Base-by-base conservation (phyloP, 129 eudicot genomes). In the Tanacetum coccineum region DNA sequence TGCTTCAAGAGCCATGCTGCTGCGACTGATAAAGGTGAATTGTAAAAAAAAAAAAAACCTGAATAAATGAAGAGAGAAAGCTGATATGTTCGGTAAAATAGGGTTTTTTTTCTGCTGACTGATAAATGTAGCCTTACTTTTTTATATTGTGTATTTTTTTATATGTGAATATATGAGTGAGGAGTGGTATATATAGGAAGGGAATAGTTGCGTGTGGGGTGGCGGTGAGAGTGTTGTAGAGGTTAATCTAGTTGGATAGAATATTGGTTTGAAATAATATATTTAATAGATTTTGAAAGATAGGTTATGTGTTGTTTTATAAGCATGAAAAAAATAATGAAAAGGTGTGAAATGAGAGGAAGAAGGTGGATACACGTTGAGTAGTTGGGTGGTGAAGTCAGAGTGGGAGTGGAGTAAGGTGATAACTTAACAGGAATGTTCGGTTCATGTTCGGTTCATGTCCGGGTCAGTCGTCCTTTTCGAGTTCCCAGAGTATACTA, bases 1-100 rank as follows among this genome's bases (percentile, higher is more conserved):
- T 22, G 87, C 90, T 57, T 89, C 90, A 18, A 85, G 81, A 32
- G 90, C 84, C 96, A 89, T 84, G 14, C n/a, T n/a, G n/a, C n/a
- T n/a, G n/a, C n/a, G n/a, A n/a, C n/a, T n/a, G n/a, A n/a, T n/a
- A n/a, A n/a, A n/a, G n/a, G n/a, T n/a, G n/a, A n/a, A n/a, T n/a
- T n/a, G n/a, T n/a, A n/a, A n/a, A n/a, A n/a, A n/a, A n/a, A n/a
- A n/a, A n/a, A n/a, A n/a, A n/a, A n/a, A n/a, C n/a, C n/a, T n/a
- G n/a, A n/a, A n/a, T n/a, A n/a, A n/a, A n/a, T n/a, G n/a, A n/a
- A n/a, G n/a, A n/a, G n/a, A n/a, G n/a, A n/a, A n/a, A n/a, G n/a
- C n/a, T n/a, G n/a, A n/a, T n/a, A n/a, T n/a, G n/a, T n/a, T n/a
- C n/a, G n/a, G n/a, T n/a, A n/a, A n/a, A n/a, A n/a, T n/a, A n/a